Conservation (phyloP, 495 filamentous ascomycete genomes). For the Neurospora hispaniola region DNA sequence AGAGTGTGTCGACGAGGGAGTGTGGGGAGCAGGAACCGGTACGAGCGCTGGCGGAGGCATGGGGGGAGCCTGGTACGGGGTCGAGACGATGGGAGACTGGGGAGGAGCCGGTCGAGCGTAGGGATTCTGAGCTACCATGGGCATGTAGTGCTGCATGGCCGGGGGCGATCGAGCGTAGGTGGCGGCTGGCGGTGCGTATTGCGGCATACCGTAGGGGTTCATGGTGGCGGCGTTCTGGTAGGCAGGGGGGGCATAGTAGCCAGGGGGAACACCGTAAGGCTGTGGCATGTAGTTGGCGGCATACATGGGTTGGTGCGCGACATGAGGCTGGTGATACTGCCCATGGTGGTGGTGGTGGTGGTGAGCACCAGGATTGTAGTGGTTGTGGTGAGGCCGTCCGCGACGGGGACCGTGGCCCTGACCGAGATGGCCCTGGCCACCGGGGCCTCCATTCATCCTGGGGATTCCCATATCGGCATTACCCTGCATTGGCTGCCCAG, state of each 20-base stretch:
- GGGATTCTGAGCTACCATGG: constrained; percentile 26
- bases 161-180: constrained; percentile 27
- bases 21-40: constrained; percentile 29
- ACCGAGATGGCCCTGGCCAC: constrained; percentile 10
- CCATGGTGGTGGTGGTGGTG: constrained; percentile 28
- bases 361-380: constrained; percentile 24
- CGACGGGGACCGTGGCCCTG: constrained; percentile 2
- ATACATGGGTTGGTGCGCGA: constrained; percentile 26
- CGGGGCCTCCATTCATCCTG: constrained; percentile 14
- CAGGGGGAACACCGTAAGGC: constrained; percentile 18
- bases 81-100: constrained; percentile 29
- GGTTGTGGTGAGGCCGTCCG: constrained; percentile 29
- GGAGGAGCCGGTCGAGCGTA: constrained; percentile 31
- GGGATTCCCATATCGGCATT: constrained; percentile 30
- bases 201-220: constrained; percentile 9
- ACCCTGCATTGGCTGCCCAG: constrained; percentile 46
- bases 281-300: constrained; percentile 25
- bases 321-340: constrained; percentile 21
- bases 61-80: constrained; percentile 29
- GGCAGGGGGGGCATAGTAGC: constrained; percentile 26
- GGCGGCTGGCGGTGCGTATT: constrained; percentile 25
- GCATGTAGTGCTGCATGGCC: constrained; percentile 31
- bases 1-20: constrained; percentile 30
- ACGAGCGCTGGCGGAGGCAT: constrained; percentile 18
- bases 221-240: constrained; percentile 26